These are phyloP conservation scores for Paratrimastix pyriformis DNA, from an alignment of 78 protist genomes.

Conservation along the genomic window DNA sequence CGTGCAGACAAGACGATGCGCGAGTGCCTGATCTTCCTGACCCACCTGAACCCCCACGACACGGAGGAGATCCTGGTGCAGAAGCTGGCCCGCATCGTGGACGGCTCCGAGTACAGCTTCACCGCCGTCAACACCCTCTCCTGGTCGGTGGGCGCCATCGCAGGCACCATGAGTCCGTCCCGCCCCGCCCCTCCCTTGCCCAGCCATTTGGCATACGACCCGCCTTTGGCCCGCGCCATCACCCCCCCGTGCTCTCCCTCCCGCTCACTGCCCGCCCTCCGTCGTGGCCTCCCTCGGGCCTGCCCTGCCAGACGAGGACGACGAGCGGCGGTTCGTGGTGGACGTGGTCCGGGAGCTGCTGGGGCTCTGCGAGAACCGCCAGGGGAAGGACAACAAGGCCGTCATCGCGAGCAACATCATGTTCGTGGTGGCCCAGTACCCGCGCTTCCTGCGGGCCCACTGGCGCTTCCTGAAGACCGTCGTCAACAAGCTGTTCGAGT, in stretches of 20 bases:
- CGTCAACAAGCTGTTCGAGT: constrained; percentile 91
- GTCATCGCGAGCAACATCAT: constrained; percentile 95
- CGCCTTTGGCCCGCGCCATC: too few species aligned
- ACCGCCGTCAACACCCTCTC: constrained; percentile 80
- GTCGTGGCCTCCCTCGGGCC: too few species aligned
- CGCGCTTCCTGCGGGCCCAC: constrained; percentile 85
- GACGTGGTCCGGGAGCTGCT: constrained; percentile 88
- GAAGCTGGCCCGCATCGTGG: constrained; percentile 29
- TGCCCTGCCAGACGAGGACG: constrained; percentile 44
- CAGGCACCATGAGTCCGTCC: constrained; percentile 85
- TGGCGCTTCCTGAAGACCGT: constrained; percentile 97
- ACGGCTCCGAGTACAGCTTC: constrained; percentile 60
- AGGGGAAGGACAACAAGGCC: constrained; percentile 95
- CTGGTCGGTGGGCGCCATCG: constrained; percentile 98
- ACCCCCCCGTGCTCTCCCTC: too few species aligned
- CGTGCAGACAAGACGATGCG: constrained; percentile 68
- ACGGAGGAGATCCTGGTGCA: constrained; percentile 80
- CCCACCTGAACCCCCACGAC: constrained; percentile 82
- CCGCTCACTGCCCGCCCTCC: too few species aligned
- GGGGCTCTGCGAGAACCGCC: constrained; percentile 70
- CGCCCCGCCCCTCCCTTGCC: too few species aligned
- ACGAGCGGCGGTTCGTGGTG: constrained; percentile 94
- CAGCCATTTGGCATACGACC: too few species aligned
- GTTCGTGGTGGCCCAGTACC: constrained; percentile 99
- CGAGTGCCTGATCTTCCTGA: constrained; percentile 61